These are phyloP conservation scores for Aspergillus spinulosporus DNA, from an alignment of 2,329 filamentous ascomycete genomes.

Conservation along the genomic window DNA sequence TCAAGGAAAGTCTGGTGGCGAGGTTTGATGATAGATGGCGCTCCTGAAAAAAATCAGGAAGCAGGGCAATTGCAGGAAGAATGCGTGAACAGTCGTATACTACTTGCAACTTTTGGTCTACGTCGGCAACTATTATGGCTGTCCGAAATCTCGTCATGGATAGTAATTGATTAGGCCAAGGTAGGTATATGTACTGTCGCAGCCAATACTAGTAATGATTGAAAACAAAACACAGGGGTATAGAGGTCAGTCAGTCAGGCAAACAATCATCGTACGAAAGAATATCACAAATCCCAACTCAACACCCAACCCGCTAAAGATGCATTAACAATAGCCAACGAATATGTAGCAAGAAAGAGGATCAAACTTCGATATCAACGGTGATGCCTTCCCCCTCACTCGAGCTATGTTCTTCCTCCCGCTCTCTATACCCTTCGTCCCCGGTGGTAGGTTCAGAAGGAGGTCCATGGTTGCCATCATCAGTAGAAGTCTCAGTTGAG, in stretches of 20 bases:
- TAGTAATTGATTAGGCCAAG: neutral
- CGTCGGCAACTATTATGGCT: neutral
- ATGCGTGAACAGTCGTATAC: neutral
- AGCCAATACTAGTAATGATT: slow-evolving; percentile 5
- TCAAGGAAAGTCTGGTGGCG: neutral
- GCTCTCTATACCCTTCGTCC: slow-evolving; percentile 18
- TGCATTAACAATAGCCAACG: slow-evolving; percentile 9
- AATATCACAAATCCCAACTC: neutral
- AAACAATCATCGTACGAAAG: neutral
- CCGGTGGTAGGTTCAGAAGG: slow-evolving; percentile 13
- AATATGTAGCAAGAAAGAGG: neutral
- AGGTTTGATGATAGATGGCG: neutral
- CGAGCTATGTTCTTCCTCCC: slow-evolving; percentile 37
- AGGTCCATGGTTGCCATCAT: slow-evolving; percentile 21
- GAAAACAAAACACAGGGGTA: neutral
- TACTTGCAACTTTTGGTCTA: neutral
- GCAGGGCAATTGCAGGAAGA: neutral
- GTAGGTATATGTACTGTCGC: neutral
- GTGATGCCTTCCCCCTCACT: slow-evolving; percentile 40
- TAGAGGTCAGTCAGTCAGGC: slow-evolving; percentile 1
- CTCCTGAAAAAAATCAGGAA: neutral
- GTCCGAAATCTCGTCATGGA: neutral
- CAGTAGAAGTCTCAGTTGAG: slow-evolving; percentile 24
- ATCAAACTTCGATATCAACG: slow-evolving; percentile 41
- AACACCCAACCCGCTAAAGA: slow-evolving; percentile 6